These are phyloP conservation scores for Rhizophagus clarus DNA, from an alignment of 192 early-diverging fungal species.

Conservation along the genomic window DNA sequence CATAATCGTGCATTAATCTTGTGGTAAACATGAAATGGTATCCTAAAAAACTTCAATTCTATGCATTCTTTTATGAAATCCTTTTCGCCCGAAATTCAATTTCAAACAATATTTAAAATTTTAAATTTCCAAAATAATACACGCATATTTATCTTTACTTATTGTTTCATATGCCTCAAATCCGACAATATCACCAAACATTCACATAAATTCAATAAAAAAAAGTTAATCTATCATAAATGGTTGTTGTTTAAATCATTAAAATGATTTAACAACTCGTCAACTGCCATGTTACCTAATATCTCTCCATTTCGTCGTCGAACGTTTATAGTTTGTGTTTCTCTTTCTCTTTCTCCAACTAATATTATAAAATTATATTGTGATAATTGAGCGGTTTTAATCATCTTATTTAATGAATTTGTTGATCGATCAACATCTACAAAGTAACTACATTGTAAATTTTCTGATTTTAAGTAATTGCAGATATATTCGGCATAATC, in stretches of 20 bases:
- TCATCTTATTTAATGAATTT: conserved; percentile 69
- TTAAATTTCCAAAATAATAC: too few relatives aligned
- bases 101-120: not conserved
- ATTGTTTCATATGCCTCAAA: not conserved
- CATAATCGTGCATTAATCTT: not conserved
- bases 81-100: not conserved
- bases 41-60: not conserved
- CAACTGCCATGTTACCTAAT: conserved; percentile 64
- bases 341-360: conserved; percentile 80
- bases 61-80: not conserved
- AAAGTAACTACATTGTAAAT: conserved; percentile 50
- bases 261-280: conserved; percentile 61
- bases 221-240: not conserved
- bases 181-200: too few relatives aligned
- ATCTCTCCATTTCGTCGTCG: conserved; percentile 64
- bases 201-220: not conserved
- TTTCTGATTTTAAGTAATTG: conserved; percentile 38
- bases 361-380: conserved; percentile 90
- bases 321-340: conserved; percentile 70
- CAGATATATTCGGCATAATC: conserved; percentile 69
- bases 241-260: conserved; percentile 42
- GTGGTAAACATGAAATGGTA: not conserved
- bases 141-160: not conserved
- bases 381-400: conserved; percentile 77
- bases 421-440: conserved; percentile 79